Conservation (phyloP, 805 yeast genomes). For the Komagataella pseudopastoris region DNA sequence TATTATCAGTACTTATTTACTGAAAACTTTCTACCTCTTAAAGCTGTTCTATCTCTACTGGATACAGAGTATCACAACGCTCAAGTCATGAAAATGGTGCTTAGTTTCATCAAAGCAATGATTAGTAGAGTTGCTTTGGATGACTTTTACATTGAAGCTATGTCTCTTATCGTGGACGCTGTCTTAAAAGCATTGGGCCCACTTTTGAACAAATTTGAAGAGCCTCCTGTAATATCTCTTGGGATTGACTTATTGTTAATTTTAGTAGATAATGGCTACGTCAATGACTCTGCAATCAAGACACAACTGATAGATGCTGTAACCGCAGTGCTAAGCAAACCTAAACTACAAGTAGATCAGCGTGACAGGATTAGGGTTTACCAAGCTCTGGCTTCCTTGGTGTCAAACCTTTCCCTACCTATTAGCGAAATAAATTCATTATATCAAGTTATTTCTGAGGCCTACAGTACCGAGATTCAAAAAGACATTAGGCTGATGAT, state of each 20-base stretch:
- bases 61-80: slow-evolving; percentile 49
- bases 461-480: slow-evolving; percentile 21
- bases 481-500: slow-evolving; percentile 48
- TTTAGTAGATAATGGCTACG: slow-evolving; percentile 43
- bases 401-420: slow-evolving; percentile 37
- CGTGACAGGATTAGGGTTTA: slow-evolving; percentile 44
- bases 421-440: slow-evolving; percentile 31
- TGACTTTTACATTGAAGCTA: slow-evolving; percentile 29
- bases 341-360: slow-evolving; percentile 33
- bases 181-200: slow-evolving; percentile 37
- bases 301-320: slow-evolving; percentile 41
- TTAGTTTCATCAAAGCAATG: slow-evolving; percentile 39
- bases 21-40: slow-evolving; percentile 41
- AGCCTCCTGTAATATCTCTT: slow-evolving; percentile 33
- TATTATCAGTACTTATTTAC: slow-evolving; percentile 37
- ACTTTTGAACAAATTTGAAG: slow-evolving; percentile 26
- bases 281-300: slow-evolving; percentile 41
- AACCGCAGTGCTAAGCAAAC: slow-evolving; percentile 45
- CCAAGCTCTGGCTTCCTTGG: slow-evolving; percentile 38
- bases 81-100: slow-evolving; percentile 39
- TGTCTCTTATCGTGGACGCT: slow-evolving; percentile 45
- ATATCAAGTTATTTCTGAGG: slow-evolving; percentile 11
- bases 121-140: slow-evolving; percentile 26
- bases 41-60: slow-evolving; percentile 42
- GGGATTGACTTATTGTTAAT: slow-evolving; percentile 37